A percentile compares a stretch with the other conserved stretches of the same genome.
phyloP scores from a whole-genome alignment of 805 yeast genomes.

The Wickerhamiella dianesei region DNA sequence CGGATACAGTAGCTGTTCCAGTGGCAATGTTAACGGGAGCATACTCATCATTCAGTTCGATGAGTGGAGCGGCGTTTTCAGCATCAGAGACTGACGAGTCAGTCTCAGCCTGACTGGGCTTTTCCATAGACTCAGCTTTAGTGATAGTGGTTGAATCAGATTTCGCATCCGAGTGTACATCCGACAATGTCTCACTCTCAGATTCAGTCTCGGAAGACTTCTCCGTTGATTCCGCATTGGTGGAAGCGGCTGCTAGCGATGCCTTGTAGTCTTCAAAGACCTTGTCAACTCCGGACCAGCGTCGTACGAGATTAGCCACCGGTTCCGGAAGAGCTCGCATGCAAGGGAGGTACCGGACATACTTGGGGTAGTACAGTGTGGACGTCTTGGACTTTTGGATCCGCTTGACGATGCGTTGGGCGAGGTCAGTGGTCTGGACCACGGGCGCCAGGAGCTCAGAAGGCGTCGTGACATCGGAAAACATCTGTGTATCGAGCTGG shows the following conservation, averaged over 20 bases:
- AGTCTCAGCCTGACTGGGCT: no score
- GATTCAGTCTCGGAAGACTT: no score
- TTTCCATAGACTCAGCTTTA: no score
- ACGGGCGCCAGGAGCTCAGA: constrained; percentile 69
- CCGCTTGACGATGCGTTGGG: constrained; percentile 41
- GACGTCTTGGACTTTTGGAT: constrained; percentile 51
- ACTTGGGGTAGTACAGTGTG: constrained; percentile 57
- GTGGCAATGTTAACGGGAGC: no score
- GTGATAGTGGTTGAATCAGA: neutral
- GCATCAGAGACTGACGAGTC: no score
- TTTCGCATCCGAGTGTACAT: neutral
- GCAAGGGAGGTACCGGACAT: constrained; percentile 61
- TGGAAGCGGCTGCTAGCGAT: neutral
- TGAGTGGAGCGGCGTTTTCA: neutral
- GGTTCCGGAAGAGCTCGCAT: constrained; percentile 66
- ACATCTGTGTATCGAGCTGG: constrained; percentile 65
- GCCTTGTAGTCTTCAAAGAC: constrained; percentile 14
- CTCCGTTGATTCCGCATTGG: no score
- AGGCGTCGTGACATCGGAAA: constrained; percentile 61
- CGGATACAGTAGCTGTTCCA: no score
- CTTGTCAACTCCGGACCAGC: constrained; percentile 54
- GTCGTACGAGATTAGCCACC: constrained; percentile 39
- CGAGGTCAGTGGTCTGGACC: constrained; percentile 54
- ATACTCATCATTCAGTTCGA: neutral
- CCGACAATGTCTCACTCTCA: no score